phyloP scores from a whole-genome alignment of 176 grass and related monocot genomes.

The Eremochloa ophiuroides region DNA sequence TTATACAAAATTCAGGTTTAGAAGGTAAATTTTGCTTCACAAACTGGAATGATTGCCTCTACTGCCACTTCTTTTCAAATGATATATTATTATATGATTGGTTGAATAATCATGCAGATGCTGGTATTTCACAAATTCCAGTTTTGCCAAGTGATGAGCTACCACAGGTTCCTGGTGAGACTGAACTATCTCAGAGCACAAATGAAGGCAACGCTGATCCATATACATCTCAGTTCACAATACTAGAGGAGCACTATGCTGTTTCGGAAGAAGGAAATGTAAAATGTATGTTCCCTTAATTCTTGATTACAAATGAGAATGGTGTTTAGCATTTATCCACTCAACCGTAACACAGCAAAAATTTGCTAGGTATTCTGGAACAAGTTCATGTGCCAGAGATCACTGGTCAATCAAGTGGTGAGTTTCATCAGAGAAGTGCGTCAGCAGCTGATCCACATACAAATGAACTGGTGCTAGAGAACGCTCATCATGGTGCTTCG shows the following conservation, averaged over 20 bases:
- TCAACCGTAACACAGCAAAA: background rate
- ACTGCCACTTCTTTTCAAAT: background rate
- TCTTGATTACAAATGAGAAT: background rate
- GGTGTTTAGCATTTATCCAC: background rate
- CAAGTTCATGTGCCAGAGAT: background rate
- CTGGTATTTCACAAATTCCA: constrained; percentile 10
- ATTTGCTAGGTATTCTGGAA: constrained; percentile 26
- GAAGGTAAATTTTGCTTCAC: constrained; percentile 33
- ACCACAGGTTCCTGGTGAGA: constrained; percentile 17
- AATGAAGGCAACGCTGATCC: constrained; percentile 3
- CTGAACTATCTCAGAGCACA: background rate
- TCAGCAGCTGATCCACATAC: background rate
- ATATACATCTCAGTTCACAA: constrained; percentile 32
- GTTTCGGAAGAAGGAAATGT: constrained; percentile 26
- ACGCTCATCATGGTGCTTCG: constrained; percentile 8
- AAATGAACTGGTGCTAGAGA: constrained; percentile 17
- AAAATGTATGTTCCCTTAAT: constrained; percentile 25
- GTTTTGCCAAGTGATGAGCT: constrained; percentile 18
- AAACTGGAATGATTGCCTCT: background rate
- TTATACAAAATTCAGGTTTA: constrained; percentile 2
- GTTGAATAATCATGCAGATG: constrained; percentile 33
- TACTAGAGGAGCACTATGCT: constrained; percentile 35
- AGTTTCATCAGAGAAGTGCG: background rate
- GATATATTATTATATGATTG: constrained; percentile 17
- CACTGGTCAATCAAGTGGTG: background rate